These are phyloP conservation scores for Logfia minima DNA, from an alignment of 129 eudicot species.

Conservation along the genomic window DNA sequence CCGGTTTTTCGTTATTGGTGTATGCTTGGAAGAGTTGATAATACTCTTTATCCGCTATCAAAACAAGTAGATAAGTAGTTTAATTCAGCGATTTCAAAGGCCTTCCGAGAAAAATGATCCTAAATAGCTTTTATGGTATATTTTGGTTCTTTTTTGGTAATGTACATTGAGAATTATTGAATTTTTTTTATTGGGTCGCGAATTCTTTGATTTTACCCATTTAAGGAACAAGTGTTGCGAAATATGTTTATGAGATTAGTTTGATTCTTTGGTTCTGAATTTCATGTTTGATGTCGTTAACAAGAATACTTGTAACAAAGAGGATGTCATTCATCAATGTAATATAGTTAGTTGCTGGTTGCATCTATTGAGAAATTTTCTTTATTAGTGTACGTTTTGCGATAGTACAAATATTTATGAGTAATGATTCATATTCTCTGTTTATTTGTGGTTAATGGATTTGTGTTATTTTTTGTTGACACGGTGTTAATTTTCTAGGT, in stretches of 20 bases:
- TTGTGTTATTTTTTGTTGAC: neutral
- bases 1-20: conserved; percentile 72
- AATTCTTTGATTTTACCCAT: neutral
- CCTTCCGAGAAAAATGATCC: too few relatives aligned
- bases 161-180: conserved; percentile 21
- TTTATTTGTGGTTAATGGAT: neutral
- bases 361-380: neutral
- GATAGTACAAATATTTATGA: neutral
- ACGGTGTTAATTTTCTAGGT: neutral
- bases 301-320: conserved; percentile 25
- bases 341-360: neutral
- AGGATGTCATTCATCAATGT: conserved; percentile 23
- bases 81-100: too few relatives aligned
- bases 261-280: conserved; percentile 20
- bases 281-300: conserved; percentile 19
- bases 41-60: neutral
- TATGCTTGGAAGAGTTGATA: conserved; percentile 78
- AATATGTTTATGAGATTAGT: conserved; percentile 9
- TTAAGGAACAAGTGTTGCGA: conserved; percentile 15
- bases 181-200: neutral
- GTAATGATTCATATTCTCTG: neutral
- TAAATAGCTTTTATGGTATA: neutral
- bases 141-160: neutral
- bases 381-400: neutral
- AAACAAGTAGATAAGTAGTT: too few relatives aligned